Conservation (phyloP, 805 yeast species). For the Isabelozyma pseudorhagii region DNA sequence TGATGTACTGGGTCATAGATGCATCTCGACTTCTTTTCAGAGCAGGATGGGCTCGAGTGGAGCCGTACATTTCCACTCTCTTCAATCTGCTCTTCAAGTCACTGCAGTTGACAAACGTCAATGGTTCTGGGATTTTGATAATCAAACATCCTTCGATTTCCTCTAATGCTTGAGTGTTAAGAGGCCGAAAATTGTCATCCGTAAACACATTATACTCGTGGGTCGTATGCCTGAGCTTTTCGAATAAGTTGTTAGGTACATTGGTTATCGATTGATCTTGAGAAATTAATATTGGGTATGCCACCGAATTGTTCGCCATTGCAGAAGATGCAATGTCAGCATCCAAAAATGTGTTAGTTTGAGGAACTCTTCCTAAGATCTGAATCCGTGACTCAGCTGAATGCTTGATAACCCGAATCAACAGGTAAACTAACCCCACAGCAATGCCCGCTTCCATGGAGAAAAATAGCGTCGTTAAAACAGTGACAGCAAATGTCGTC, state of each 20-base stretch:
- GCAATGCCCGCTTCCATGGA: slow-evolving; percentile 90
- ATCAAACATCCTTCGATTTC: slow-evolving; percentile 45
- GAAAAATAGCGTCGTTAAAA: slow-evolving; percentile 36
- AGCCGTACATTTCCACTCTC: slow-evolving; percentile 42
- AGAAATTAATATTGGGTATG: neutral
- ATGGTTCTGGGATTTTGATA: slow-evolving; percentile 42
- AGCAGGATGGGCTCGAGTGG: slow-evolving; percentile 43
- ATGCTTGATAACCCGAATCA: slow-evolving; percentile 59
- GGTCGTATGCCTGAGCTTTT: slow-evolving; percentile 1
- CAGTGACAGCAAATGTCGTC: slow-evolving; percentile 41
- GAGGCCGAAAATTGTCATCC: slow-evolving; percentile 31
- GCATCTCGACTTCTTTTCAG: slow-evolving; percentile 30
- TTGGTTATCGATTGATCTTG: neutral
- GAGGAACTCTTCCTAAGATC: slow-evolving; percentile 41
- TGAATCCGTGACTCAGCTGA: slow-evolving; percentile 43
- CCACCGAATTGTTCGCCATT: neutral
- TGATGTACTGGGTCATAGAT: slow-evolving; percentile 38
- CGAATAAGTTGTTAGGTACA: neutral
- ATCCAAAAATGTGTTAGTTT: slow-evolving; percentile 38
- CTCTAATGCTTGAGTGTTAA: slow-evolving; percentile 35
- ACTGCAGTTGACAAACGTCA: slow-evolving; percentile 40
- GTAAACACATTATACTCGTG: slow-evolving; percentile 30
- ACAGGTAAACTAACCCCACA: slow-evolving; percentile 79
- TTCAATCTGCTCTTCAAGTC: slow-evolving; percentile 36
- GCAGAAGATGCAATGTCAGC: slow-evolving; percentile 27